Evolutionary conservation across 1,139 yeast genomes (phyloP).

Genomic region (Hemisphaericaspora subhashii): DNA sequence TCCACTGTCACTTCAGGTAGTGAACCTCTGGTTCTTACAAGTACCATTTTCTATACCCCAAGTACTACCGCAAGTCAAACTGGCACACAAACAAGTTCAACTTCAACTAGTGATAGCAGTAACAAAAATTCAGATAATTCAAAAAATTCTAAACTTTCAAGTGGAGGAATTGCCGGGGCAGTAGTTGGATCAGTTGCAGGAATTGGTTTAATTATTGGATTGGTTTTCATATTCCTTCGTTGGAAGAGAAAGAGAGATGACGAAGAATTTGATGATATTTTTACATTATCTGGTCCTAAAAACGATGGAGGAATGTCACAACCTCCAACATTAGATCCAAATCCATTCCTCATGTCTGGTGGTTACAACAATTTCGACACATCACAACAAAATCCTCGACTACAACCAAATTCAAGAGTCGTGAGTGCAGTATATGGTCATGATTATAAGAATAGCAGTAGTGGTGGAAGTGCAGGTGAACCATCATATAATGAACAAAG

Average conservation of each 20-base stretch:
- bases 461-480: slow-evolving; percentile 15
- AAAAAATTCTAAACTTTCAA: slow-evolving; percentile 34
- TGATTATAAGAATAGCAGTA: slow-evolving; percentile 12
- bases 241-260: slow-evolving; percentile 36
- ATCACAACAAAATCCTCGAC: slow-evolving; percentile 11
- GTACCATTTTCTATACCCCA: slow-evolving; percentile 23
- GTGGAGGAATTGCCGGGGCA: slow-evolving; percentile 75
- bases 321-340: slow-evolving; percentile 18
- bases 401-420: slow-evolving; percentile 5
- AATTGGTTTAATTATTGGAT: slow-evolving; percentile 34
- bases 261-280: slow-evolving; percentile 38
- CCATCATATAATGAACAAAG: slow-evolving; percentile 11
- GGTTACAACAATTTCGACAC: slow-evolving; percentile 18
- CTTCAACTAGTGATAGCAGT: slow-evolving; percentile 14
- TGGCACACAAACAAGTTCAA: slow-evolving; percentile 14
- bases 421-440: slow-evolving; percentile 10
- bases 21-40: slow-evolving; percentile 24
- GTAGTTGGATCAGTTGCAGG: slow-evolving; percentile 66
- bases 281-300: slow-evolving; percentile 35
- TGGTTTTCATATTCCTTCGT: slow-evolving; percentile 45
- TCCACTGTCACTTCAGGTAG: slow-evolving; percentile 26
- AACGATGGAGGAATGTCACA: slow-evolving; percentile 19
- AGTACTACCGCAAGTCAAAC: slow-evolving; percentile 16
- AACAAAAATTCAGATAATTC: slow-evolving; percentile 7
- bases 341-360: slow-evolving; percentile 22